Base-by-base conservation (phyloP, 164 flowering plant genomes). In the Malania oleifera region DNA sequence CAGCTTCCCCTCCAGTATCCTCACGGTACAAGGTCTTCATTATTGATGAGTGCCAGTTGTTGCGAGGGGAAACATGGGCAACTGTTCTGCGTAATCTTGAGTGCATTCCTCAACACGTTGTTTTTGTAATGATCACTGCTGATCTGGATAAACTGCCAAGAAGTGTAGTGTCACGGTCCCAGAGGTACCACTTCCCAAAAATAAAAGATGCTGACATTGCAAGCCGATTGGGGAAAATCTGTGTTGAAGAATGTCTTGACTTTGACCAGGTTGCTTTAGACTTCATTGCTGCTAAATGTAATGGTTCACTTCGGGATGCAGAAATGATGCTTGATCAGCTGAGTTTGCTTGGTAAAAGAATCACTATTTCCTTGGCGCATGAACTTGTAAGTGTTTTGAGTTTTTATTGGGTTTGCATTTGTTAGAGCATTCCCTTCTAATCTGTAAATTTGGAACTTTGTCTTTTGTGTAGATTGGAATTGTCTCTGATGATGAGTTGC, bases 241-340 rank as follows among this genome's bases (percentile, higher is more conserved):
- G 95, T 54, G 57, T 68, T 34, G 78, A 78, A 66, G 98, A 93
- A 70, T 77, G 78, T 38, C 34, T 90, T 31, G 85, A 86, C 25
- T 77, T 75, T 67, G 95, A 90, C 28, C 76, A 64, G 65, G 76
- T 17, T 56, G 96, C 97, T 26, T 70, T 93, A 59, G 83, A 85
- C 28, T 86, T 89, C 60, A 65, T 93, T 73, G 91, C 95, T 63
- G 61, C 81, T 35, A 86, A 75, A 70, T 80, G 97, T 17, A 75
- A 73, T 75, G 97, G 98, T 53, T 93, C 98, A 19, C 74, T 90
- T 59, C 82, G 95, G 56, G 97, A 93, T 72, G 97, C 97, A 20
- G 98, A 89, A 65, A 86, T 83, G 77, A 84, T 85, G 83, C 90
- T 93, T 56, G 98, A 93, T 62, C 98, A 93, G 66, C 80, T 90